Base-by-base conservation (phyloP, 2,329 filamentous ascomycete genomes). In the Macrophomina tecta region DNA sequence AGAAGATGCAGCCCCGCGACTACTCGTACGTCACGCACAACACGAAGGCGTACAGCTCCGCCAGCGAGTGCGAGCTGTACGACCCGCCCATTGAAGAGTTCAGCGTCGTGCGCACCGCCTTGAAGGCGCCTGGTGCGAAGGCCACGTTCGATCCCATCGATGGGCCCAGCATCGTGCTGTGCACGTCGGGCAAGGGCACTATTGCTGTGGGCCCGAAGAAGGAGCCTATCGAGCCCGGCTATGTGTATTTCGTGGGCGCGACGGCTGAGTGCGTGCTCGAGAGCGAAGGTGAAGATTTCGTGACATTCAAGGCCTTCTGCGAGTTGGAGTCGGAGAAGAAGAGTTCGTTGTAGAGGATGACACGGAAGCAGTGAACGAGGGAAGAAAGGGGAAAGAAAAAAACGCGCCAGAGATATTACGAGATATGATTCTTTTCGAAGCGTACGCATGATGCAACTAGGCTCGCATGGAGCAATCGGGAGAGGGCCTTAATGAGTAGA, bases 51-150 rank as follows among this genome's bases (percentile, higher is more conserved):
- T 97, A 97, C 81, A 91, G 88, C 69, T 93, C 91, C 5, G 88
- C 84, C 60, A 94, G 92, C 2, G 84, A 87, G 6, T 87, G 88
- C 3, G 82, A 87, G 9, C 86, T 98, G 16, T 99, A 99, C 79
- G 92, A 99, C 75, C 95, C 95, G 0, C 95, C 95, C 0, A 99
- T 99, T 70, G 92, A 97, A 63, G 95, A 99, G 77, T 99, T 99
- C 79, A 91, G 89, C 71, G 94, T 99, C 16, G 88, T 97, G 55
- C 90, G 92, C 74, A 91, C 91, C 0, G 87, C 91, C 11, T 83
- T 99, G 42, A 90, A 90, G 71, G 83, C 81, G 51, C 79, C 84
- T 0, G 91, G 89, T 2, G 88, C 92, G 36, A 97, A 97, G 80
- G 93, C 89, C 0, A 97, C 92, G 0, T 97, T 99, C 73, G 94